These are phyloP conservation scores for Zasmidium citrigriseum DNA, from an alignment of 2,329 filamentous ascomycete species.

Conservation along the genomic window DNA sequence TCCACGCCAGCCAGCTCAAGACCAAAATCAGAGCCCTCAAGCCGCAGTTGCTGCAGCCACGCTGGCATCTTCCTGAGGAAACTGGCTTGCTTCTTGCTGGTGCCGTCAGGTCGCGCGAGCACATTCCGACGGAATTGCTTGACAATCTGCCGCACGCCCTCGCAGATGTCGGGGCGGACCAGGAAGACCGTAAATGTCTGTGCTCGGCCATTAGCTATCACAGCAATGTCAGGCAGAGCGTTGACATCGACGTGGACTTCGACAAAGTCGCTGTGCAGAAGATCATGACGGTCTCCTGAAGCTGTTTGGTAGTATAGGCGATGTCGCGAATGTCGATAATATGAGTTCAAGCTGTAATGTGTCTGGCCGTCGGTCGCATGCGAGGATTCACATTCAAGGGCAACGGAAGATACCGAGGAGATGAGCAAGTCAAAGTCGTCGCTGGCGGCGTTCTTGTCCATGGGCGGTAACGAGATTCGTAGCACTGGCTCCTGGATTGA, in stretches of 20 bases:
- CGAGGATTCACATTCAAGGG: slow-evolving; percentile 91
- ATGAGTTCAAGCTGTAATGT: slow-evolving; percentile 83
- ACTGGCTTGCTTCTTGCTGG: slow-evolving; percentile 53
- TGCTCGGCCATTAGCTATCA: slow-evolving; percentile 75
- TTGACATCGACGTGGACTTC: slow-evolving; percentile 84
- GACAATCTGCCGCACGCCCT: slow-evolving; percentile 89
- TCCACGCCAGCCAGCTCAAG: slow-evolving; percentile 90
- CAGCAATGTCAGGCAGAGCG: slow-evolving; percentile 81
- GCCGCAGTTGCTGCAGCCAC: slow-evolving; percentile 81
- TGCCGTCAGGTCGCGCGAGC: slow-evolving; percentile 52
- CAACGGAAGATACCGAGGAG: slow-evolving; percentile 90
- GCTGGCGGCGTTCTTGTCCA: slow-evolving; percentile 57
- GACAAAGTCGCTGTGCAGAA: slow-evolving; percentile 83
- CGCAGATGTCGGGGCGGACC: slow-evolving; percentile 87
- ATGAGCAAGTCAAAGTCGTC: slow-evolving; percentile 95
- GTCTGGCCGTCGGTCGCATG: slow-evolving; percentile 81
- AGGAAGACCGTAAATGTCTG: slow-evolving; percentile 88
- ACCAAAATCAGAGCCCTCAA: slow-evolving; percentile 87
- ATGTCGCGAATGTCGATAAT: slow-evolving; percentile 80
- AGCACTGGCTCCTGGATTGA: slow-evolving; percentile 96
- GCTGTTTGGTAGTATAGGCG: slow-evolving; percentile 93
- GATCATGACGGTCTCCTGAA: slow-evolving; percentile 76
- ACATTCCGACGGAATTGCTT: slow-evolving; percentile 75
- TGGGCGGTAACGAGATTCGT: slow-evolving; percentile 81
- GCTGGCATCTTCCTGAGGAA: slow-evolving; percentile 76